A percentile compares a stretch with the other conserved stretches of the same genome.
Conservation (phyloP, 208 protist genomes). For the Polymyxa betae region DNA sequence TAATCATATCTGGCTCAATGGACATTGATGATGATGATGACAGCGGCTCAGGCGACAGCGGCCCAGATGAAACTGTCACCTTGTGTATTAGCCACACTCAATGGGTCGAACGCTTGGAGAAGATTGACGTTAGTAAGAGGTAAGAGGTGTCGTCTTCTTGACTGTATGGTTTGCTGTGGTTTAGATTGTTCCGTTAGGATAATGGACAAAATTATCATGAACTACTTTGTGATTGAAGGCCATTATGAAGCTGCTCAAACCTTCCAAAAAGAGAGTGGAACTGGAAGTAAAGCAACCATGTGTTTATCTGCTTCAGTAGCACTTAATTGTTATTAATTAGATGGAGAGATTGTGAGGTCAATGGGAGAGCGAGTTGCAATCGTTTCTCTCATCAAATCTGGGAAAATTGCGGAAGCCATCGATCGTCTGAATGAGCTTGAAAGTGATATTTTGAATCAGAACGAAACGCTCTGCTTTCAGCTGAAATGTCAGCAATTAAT, state of each 20-base stretch:
- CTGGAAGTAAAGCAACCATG: not conserved
- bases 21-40: too few species aligned
- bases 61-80: not conserved
- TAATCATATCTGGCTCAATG: too few species aligned
- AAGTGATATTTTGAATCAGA: not conserved
- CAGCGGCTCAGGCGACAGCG: too few species aligned
- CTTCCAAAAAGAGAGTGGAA: conserved; percentile 31
- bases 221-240: not conserved
- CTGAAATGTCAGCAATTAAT: conserved; percentile 34
- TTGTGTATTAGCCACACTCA: not conserved
- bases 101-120: not conserved
- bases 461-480: not conserved
- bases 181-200: too few species aligned
- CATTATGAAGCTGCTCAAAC: not conserved
- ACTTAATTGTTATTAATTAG: not conserved
- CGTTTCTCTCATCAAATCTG: not conserved
- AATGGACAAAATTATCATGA: conserved; percentile 19
- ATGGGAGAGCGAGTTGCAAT: conserved; percentile 11
- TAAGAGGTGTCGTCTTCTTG: not conserved
- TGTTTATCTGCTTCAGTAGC: not conserved
- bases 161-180: not conserved
- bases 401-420: not conserved
- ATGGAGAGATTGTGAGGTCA: not conserved
- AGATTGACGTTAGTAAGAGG: not conserved
- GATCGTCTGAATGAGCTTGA: conserved; percentile 37